Percentiles rank a stretch among this genome's conserved stretches.
Conservation (phyloP, 805 yeast genomes). For the Hanseniaspora jakobsenii region DNA sequence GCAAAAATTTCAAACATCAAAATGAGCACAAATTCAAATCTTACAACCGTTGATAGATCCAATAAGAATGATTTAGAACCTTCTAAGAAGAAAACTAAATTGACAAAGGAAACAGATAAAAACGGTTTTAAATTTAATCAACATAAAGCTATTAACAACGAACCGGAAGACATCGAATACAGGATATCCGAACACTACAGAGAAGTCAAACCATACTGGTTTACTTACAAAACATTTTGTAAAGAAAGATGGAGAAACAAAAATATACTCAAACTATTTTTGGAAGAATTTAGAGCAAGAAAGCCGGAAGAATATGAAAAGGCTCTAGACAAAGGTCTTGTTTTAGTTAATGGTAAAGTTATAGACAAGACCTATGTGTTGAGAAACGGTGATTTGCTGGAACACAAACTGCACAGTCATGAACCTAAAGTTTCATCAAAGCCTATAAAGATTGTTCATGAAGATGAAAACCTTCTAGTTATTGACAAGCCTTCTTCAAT, state of each 20-base stretch:
- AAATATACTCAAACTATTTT: constrained; percentile 67
- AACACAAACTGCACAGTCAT: constrained; percentile 73
- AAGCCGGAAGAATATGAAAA: constrained; percentile 52
- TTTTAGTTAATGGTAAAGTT: constrained; percentile 52
- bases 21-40: not conserved
- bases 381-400: constrained; percentile 69
- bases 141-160: constrained; percentile 25
- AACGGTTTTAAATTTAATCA: constrained; percentile 26
- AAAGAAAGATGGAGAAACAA: constrained; percentile 84
- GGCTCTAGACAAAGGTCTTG: constrained; percentile 51
- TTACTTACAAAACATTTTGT: constrained; percentile 82
- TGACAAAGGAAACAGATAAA: constrained; percentile 18
- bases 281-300: constrained; percentile 73
- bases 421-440: constrained; percentile 68
- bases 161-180: constrained; percentile 44
- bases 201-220: constrained; percentile 72
- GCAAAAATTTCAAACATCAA: not conserved
- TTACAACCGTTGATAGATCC: too few relatives aligned
- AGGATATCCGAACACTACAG: constrained; percentile 49
- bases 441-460: constrained; percentile 53
- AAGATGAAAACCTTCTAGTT: constrained; percentile 64
- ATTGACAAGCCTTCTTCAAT: constrained; percentile 91
- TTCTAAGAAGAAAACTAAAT: constrained; percentile 6
- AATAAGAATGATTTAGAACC: not conserved
- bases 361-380: constrained; percentile 57